Evolutionary conservation across 2,329 filamentous ascomycete species (phyloP).

Genomic region (Cytospora leucostoma): DNA sequence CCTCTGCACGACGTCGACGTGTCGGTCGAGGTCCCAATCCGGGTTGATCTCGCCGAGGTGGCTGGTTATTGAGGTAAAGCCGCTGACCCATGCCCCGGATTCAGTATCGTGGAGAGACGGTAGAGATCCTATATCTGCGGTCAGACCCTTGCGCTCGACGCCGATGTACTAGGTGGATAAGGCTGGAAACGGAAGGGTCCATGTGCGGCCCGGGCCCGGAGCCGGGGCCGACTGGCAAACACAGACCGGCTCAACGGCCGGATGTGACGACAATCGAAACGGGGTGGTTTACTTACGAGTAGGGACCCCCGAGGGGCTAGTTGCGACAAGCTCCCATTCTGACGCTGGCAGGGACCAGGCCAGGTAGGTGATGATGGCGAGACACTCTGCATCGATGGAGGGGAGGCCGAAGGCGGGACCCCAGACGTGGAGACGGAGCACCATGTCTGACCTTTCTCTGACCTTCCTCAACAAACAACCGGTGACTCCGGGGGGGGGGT

Average conservation of each 20-base stretch:
- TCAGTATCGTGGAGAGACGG: conserved; percentile 56
- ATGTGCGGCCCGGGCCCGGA: not conserved
- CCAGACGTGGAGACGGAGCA: conserved; percentile 83
- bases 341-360: conserved; percentile 59
- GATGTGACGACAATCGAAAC: conserved; percentile 13
- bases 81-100: conserved; percentile 55
- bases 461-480: conserved; percentile 1
- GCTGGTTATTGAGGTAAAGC: conserved; percentile 61
- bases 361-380: conserved; percentile 79
- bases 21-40: conserved; percentile 42
- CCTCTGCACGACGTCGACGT: conserved; percentile 41
- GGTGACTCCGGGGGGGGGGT: conserved; percentile 3
- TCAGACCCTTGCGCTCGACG: conserved; percentile 23
- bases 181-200: conserved; percentile 12
- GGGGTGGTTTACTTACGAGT: conserved; percentile 57
- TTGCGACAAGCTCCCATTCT: conserved; percentile 70
- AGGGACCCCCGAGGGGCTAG: conserved; percentile 69
- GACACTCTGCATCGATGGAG: conserved; percentile 88
- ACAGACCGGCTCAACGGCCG: conserved; percentile 32
- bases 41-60: conserved; percentile 48
- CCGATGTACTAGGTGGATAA: conserved; percentile 5
- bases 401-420: conserved; percentile 85
- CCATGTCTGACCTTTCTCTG: conserved; percentile 32
- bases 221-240: not conserved
- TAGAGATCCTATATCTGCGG: conserved; percentile 48